Base-by-base conservation (phyloP, 768 basidiomycete species). In the Mycena vitilis region DNA sequence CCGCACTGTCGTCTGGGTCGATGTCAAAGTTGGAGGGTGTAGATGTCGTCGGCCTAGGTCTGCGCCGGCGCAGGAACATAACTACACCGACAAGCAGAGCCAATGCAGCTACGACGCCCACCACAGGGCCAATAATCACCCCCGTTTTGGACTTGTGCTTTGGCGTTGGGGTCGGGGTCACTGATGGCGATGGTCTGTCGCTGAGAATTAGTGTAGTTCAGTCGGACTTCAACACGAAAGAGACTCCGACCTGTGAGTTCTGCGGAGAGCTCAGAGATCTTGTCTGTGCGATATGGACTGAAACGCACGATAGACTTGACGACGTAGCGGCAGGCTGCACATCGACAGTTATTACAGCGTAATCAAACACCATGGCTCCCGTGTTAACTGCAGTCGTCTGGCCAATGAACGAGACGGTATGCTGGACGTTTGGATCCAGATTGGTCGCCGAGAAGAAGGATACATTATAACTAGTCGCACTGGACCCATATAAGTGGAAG, bases 381-480 rank as follows among this genome's bases (percentile, higher is more conserved):
- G 30, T 51, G 42, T 52, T 58, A 7, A 22, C 10, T 22, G 18
- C 15, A 37, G 42, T 60, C 15, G 30, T 23, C 38, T 60, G 22
- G 36, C 38, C 45, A 1, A 56, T 42, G 38, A 49, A 68, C 36
- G 45, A 58, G 20, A 68, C 67, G 30, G 60, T 63, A 47, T 60
- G 60, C n/a, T 30, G 18, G 25, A 63, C 61, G 38, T n/a, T 53
- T n/a, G 67, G n/a, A 38, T 63, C 60, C 34, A 68, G 61, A 34
- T 57, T 22, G 20, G 61, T 54, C 15, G 67, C 62, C 48, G 60
- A 44, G 34, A 68, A 68, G 58, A 66, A 66, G 34, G 52, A 25
- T 34, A 59, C 52, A 11, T 60, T 45, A 30, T 60, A 66, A 2
- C 42, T 40, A 34, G 30, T 44, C 42, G 25, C 40, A 25, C 15